Evolutionary conservation across 352 stramenopile genomes (phyloP), one percentile per base, ranked within the genome.

Genomic region (Phytophthora quininea): DNA sequence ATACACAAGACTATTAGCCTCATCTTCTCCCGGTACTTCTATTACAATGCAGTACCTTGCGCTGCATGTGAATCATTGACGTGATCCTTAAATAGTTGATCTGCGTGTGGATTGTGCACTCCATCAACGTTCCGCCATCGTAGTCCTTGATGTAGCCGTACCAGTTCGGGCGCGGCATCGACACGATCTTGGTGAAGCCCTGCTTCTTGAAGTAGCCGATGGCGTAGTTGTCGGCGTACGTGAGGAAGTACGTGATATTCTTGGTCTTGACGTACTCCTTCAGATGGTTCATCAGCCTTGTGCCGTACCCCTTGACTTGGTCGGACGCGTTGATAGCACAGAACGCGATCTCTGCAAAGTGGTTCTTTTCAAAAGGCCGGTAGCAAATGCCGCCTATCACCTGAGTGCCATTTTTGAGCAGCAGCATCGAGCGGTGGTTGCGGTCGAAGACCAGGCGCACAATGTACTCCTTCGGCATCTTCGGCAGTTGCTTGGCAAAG

Each of bases 131-230:
- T 27, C 96, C 98, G 47, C 97, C 97, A 74, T 99, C 98, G 74
- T 99, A 99, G 78, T 99, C 97, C 79, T 99, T 99, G 73, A 99
- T 99, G 73, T 99, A 99, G 14, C 96, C 96, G 45, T 97, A 96
- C 90, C 98, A 99, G 46, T 97, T 94, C 31, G 74, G 64, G 2
- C 80, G 73, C 46, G 85, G 75, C 84, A 97, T 95, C 9, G 88
- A 93, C 24, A 97, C 91, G 74, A 81, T 89, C 76, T 90, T 93
- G n/a, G 86, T 81, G 45, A 96, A 96, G 9, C 89, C 89, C 51
- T 99, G 98, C 77, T 99, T 99, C 73, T 98, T 98, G 58, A 98
- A 98, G 76, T 99, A 99, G n/a, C 97, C 97, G 64, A 98, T 98
- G 38, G 96, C 97, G 71, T 98, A 99, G 77, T 99, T 99, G 74